Evolutionary conservation across 257 asterid genomes (phyloP), one percentile per base, ranked within the genome.

Genomic region (Gynochthodes officinalis): DNA sequence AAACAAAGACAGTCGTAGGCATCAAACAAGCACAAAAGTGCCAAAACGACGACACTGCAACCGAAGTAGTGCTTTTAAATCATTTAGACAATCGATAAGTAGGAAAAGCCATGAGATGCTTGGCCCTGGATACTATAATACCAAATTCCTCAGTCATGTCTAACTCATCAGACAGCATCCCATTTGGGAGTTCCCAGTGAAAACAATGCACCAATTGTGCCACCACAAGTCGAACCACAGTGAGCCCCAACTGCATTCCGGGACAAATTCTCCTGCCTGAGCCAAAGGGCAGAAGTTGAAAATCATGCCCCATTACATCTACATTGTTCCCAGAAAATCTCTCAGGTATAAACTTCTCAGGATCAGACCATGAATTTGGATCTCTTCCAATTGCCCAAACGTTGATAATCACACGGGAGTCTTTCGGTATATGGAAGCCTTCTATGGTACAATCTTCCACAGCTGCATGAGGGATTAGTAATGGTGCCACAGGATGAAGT

Each of bases 151-250:
- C 87, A 5, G 57, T 72, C 88, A 83, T 84, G 54, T 88, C 86
- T 75, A 88, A 60, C 28, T 85, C 84, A 40, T 78, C 37, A 0
- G 90, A 27, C 25, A 2, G 25, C 7, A 62, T 18, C 23, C 49
- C 67, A 77, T 86, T 35, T 19, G 90, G 89, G 23, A 86, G 86
- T 67, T 81, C 25, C 87, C 89, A 86, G 55, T 88, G 78, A 35
- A 84, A 88, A 76, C 92, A 88, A 42, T 88, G 95, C 14, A 86
- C 87, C 39, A 86, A 61, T 10, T 88, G 91, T 3, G 91, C 83
- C 13, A 83, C 87, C 18, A 88, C 76, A 0, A 84, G 72, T 4
- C 84, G 83, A 40, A 85, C 84, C 49, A 77, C 73, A 27, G 80
- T 80, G 8, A 89, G 71, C 10, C 86, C 92, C 5, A 88, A 32